Evolutionary conservation across 768 basidiomycete species (phyloP), one percentile per base, ranked within the genome.

Genomic region (Tephrocybe sp.): DNA sequence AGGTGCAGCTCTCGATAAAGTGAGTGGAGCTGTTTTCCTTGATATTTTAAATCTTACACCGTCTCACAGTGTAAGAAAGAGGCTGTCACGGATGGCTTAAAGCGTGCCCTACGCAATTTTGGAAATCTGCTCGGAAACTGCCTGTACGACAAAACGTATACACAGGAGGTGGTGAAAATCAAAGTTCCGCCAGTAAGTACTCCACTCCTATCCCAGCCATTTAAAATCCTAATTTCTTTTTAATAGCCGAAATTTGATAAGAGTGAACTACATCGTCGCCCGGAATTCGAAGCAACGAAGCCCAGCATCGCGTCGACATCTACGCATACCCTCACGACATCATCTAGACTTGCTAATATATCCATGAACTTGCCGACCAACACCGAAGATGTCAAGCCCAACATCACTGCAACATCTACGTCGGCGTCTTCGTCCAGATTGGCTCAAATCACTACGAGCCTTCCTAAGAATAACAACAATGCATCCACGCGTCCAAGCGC

Each of bases 51-150:
- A 17, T 42, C 18, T 55, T 45, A 9, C 40, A 9, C n/a, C 41
- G 14, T 49, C 51, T 6, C 32, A 30, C 60, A 99, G 97, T 93
- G 91, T 65, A 98, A 98, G 78, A 99, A 99, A 60, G 97, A 98
- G 65, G 95, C 97, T 1, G 87, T 98, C 0, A 99, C 97, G 0
- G 97, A 99, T 59, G 96, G 80, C 0, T 72, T 96, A 48, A 99
- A 99, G 68, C 85, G 96, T 26, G 84, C 93, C 1, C 76, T 99
- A 8, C 78, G 93, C 21, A 92, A 85, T 57, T 99, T 98, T 64
- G 97, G 97, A 34, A 97, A 95, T 65, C 73, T 98, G 2, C 76
- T 98, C 14, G 97, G 97, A 1, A 96, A 97, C 61, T 99, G 97
- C 68, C 70, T 98, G n/a, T 98, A 98, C 62, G 97, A 98, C 72